Percentiles rank a stretch among this genome's conserved stretches.
phyloP scores from a whole-genome alignment of 1,284 basidiomycete genomes.

The Fomitopsis pinicola region DNA sequence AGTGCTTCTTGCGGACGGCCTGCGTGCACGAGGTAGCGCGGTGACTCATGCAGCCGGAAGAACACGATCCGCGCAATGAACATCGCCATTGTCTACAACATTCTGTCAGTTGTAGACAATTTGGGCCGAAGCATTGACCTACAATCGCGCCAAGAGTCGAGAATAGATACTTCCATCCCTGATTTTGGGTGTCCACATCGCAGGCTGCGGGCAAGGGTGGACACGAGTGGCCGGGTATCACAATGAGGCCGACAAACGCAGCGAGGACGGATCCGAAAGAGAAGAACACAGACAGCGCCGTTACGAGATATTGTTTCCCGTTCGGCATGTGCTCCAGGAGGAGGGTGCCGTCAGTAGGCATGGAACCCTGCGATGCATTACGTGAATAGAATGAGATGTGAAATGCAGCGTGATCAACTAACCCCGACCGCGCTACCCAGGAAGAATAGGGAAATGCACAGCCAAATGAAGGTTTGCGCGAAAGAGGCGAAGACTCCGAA shows the following conservation, averaged over 20 bases:
- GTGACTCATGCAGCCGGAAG: slow-evolving; percentile 91
- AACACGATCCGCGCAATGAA: slow-evolving; percentile 84
- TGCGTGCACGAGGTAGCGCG: slow-evolving; percentile 84
- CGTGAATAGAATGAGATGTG: neutral
- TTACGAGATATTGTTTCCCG: slow-evolving; percentile 89
- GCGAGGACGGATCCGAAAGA: slow-evolving; percentile 86
- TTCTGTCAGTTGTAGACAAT: neutral
- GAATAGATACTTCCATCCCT: slow-evolving; percentile 86
- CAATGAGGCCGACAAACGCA: slow-evolving; percentile 71
- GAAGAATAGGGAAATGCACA: slow-evolving; percentile 82
- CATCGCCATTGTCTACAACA: slow-evolving; percentile 75
- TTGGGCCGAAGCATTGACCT: slow-evolving; percentile 26
- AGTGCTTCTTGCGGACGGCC: slow-evolving; percentile 81
- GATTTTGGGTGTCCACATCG: slow-evolving; percentile 65
- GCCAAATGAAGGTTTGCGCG: slow-evolving; percentile 62
- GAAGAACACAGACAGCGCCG: slow-evolving; percentile 94
- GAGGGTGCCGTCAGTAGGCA: slow-evolving; percentile 96
- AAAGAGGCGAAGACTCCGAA: slow-evolving; percentile 86
- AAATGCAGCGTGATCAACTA: slow-evolving; percentile 22
- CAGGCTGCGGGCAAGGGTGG: slow-evolving; percentile 44
- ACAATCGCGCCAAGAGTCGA: slow-evolving; percentile 69
- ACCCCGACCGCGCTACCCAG: slow-evolving; percentile 91
- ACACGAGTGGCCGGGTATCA: slow-evolving; percentile 81
- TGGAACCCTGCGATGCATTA: slow-evolving; percentile 60
- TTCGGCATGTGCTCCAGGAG: slow-evolving; percentile 93